phyloP scores from a whole-genome alignment of 23 red algal species.

The Gracilaria domingensis region DNA sequence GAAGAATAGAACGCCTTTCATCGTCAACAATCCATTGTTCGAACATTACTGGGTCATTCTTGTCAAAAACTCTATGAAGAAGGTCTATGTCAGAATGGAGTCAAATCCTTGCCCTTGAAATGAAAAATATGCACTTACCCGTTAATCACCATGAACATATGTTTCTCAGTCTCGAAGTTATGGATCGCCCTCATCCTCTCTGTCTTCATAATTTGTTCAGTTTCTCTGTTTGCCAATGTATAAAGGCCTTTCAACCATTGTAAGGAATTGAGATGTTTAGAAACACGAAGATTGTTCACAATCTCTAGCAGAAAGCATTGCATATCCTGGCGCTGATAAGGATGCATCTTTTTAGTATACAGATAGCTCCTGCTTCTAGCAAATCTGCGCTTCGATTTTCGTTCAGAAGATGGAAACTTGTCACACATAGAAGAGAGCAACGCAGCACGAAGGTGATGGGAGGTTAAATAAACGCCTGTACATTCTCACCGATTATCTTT shows the following conservation, averaged over 20 bases:
- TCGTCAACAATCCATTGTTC: background rate
- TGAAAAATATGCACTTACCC: background rate
- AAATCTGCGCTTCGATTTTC: too few species aligned
- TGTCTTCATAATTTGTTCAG: background rate
- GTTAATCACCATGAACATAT: background rate
- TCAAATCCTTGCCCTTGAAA: background rate
- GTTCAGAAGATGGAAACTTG: too few species aligned
- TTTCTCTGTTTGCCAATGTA: background rate
- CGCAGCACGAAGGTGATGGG: too few species aligned
- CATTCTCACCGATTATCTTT: too few species aligned
- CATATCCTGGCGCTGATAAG: background rate
- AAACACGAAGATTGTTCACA: background rate
- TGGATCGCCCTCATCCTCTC: background rate
- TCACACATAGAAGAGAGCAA: too few species aligned
- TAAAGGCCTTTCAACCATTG: conserved; percentile 3
- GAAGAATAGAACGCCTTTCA: background rate
- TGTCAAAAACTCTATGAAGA: background rate
- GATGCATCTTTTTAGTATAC: background rate
- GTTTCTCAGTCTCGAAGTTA: background rate
- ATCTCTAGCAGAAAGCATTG: background rate
- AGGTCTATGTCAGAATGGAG: background rate
- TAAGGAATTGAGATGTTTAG: background rate
- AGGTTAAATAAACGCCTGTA: too few species aligned
- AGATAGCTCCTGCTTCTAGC: too few species aligned
- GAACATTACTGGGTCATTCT: background rate